phyloP scores from a whole-genome alignment of 106 monocot species.

The Acanthochlamys bracteata region DNA sequence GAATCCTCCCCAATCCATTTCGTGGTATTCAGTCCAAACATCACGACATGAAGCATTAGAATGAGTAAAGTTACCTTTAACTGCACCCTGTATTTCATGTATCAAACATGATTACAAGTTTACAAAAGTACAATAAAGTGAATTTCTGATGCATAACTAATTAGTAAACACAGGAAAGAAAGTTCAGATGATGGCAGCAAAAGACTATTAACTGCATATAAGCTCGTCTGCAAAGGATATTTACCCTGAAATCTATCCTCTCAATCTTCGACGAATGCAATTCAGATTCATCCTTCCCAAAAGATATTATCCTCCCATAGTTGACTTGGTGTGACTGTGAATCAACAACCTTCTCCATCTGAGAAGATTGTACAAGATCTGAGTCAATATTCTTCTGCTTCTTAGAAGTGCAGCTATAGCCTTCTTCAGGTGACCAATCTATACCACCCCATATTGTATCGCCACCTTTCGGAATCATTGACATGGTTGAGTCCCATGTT shows the following conservation, averaged over 20 bases:
- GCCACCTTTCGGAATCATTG: slow-evolving; percentile 98
- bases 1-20: slow-evolving; percentile 71
- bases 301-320: slow-evolving; percentile 88
- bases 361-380: slow-evolving; percentile 18
- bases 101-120: neutral
- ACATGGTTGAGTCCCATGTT: slow-evolving; percentile 99
- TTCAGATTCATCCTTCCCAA: slow-evolving; percentile 79
- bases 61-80: slow-evolving; percentile 55
- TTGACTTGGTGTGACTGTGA: slow-evolving; percentile 25
- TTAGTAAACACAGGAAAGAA: neutral
- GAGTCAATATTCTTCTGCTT: slow-evolving; percentile 46
- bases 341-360: slow-evolving; percentile 13
- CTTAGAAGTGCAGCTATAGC: slow-evolving; percentile 44
- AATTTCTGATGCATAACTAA: neutral
- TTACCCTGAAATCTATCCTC: slow-evolving; percentile 72
- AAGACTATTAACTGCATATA: too few species aligned
- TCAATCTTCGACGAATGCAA: slow-evolving; percentile 57
- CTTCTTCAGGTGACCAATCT: slow-evolving; percentile 92
- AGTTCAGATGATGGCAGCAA: too few species aligned
- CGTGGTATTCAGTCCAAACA: slow-evolving; percentile 92
- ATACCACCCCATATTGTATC: slow-evolving; percentile 96
- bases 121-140: too few species aligned
- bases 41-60: slow-evolving; percentile 76
- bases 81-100: slow-evolving; percentile 45
- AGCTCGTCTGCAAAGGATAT: neutral